Percentiles rank a stretch among this genome's conserved stretches.
phyloP scores from a whole-genome alignment of 73 alveolate genomes.

The Paramecium caudatum region DNA sequence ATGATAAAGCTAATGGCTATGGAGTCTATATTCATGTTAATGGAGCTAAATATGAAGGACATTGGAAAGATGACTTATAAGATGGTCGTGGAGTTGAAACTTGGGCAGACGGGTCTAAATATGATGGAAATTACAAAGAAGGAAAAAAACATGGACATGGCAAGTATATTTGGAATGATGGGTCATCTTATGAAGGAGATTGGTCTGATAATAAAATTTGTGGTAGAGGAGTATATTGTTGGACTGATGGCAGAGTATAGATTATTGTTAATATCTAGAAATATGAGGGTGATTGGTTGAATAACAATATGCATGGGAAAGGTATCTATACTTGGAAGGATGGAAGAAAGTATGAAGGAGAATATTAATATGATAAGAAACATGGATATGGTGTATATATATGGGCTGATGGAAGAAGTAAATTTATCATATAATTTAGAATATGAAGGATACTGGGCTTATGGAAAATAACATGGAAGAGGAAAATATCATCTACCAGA shows the following conservation, averaged over 20 bases:
- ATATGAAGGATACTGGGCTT: constrained; percentile 78
- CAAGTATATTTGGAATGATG: constrained; percentile 81
- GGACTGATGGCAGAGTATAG: constrained; percentile 91
- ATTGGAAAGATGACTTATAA: constrained; percentile 82
- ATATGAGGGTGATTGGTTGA: constrained; percentile 77
- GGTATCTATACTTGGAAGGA: constrained; percentile 96
- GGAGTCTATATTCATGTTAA: constrained; percentile 77
- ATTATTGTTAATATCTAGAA: neutral
- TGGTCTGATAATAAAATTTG: constrained; percentile 85
- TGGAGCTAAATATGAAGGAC: constrained; percentile 79
- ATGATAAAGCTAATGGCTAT: constrained; percentile 79
- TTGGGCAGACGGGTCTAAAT: constrained; percentile 85
- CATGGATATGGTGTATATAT: constrained; percentile 95
- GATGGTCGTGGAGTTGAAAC: constrained; percentile 82
- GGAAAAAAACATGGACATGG: constrained; percentile 88
- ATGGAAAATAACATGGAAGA: constrained; percentile 86
- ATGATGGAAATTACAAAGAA: constrained; percentile 82
- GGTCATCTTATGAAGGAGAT: constrained; percentile 79
- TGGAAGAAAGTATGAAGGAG: constrained; percentile 97
- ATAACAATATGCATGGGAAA: constrained; percentile 88
- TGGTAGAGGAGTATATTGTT: constrained; percentile 91
- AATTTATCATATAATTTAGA: neutral
- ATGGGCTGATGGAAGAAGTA: constrained; percentile 94
- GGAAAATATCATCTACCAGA: constrained; percentile 87
- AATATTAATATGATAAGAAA: constrained; percentile 92